Conservation (phyloP, 306 rosid species). For the Glycyrrhiza uralensis region DNA sequence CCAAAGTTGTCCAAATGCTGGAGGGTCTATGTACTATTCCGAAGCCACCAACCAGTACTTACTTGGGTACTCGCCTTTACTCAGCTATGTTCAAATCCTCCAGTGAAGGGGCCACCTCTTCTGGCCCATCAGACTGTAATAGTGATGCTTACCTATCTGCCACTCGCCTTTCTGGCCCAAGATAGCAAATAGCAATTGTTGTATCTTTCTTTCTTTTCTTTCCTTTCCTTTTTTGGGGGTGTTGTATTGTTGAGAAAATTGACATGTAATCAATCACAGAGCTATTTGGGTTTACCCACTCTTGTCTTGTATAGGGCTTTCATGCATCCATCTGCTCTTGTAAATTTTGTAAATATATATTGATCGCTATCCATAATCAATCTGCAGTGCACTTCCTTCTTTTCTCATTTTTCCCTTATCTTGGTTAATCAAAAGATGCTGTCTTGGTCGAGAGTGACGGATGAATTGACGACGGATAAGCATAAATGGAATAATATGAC, state of each 20-base stretch:
- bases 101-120: constrained; percentile 67
- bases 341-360: constrained; percentile 27
- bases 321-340: neutral
- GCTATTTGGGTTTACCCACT: neutral
- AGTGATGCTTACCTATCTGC: constrained; percentile 70
- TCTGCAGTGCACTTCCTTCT: neutral
- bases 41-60: constrained; percentile 54
- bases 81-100: constrained; percentile 42
- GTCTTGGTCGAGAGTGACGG: neutral
- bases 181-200: constrained; percentile 51
- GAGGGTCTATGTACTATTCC: constrained; percentile 71
- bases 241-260: constrained; percentile 22
- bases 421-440: neutral
- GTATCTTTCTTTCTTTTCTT: neutral
- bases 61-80: constrained; percentile 53
- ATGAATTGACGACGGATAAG: neutral
- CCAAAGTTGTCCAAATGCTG: constrained; percentile 87
- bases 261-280: neutral
- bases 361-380: neutral
- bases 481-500: neutral
- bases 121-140: constrained; percentile 71
- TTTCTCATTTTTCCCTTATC: neutral
- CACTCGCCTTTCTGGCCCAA: constrained; percentile 78
- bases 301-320: constrained; percentile 11
- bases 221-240: no score